Percentiles rank a stretch among this genome's conserved stretches.
phyloP scores from a whole-genome alignment of 306 rosid species.

The Vachellia collinsii region DNA sequence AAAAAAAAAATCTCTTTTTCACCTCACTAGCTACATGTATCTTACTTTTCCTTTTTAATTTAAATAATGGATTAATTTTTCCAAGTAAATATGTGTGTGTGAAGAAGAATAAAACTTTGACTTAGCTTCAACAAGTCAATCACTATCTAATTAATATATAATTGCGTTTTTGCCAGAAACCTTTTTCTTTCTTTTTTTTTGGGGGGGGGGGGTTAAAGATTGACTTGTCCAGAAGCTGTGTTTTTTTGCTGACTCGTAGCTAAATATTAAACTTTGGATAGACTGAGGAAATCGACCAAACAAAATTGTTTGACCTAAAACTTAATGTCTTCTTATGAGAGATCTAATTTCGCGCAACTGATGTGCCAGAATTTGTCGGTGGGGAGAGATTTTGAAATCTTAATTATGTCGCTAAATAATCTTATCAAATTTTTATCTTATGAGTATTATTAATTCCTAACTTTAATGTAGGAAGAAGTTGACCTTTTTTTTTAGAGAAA shows the following conservation, averaged over 20 bases:
- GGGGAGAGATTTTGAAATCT: background rate
- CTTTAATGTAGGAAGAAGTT: too few relatives aligned
- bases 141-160: background rate
- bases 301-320: background rate
- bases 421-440: too few relatives aligned
- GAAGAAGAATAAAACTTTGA: background rate
- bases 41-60: too few relatives aligned
- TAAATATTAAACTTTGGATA: too few relatives aligned
- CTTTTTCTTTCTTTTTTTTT: too few relatives aligned
- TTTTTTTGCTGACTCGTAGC: background rate
- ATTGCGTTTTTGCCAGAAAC: background rate
- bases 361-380: background rate
- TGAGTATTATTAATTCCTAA: too few relatives aligned
- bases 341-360: background rate
- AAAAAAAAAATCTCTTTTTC: too few relatives aligned
- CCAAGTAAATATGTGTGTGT: too few relatives aligned
- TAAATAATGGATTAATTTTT: too few relatives aligned
- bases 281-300: background rate
- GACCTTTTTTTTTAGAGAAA: too few relatives aligned
- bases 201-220: too few relatives aligned
- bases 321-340: background rate
- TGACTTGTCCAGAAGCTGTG: background rate
- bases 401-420: background rate
- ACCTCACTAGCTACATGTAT: too few relatives aligned
- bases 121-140: background rate